Base-by-base conservation (phyloP, 2,329 filamentous ascomycete genomes). In the Arthrobotrys musiformis region DNA sequence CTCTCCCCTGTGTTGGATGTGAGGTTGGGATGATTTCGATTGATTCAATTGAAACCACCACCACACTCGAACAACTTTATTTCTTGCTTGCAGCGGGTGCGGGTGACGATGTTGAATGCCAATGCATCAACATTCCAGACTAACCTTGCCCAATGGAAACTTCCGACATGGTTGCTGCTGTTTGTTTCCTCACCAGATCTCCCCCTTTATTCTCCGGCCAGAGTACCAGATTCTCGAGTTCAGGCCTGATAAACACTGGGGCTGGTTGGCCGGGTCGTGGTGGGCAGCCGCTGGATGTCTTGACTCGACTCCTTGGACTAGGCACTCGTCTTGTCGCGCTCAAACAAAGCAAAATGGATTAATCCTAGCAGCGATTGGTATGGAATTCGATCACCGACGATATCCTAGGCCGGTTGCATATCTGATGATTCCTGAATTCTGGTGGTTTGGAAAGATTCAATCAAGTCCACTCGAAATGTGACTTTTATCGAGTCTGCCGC, bases 131-230 rank as follows among this genome's bases (percentile, higher is more conserved):
- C 73, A 77, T 77, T 77, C 73, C 73, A 67, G 50, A 77, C 73
- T 70, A 64, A 77, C 73, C 73, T 70, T 77, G 66, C 24, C 73
- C 73, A 52, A 77, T 77, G 60, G 73, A 48, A 77, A 77, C 66
- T 44, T 70, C 60, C 60, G 73, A 70, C 73, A 77, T 77, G 19
- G 48, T 54, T 33, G 28, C 42, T 33, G 28, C 42, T 68, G 22
- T 26, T 35, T 35, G 11, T 56, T 52, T 54, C 54, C 50, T 69
- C 62, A 66, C 62, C 54, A 40, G 54, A 52, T 42, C 22, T 24
- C 19, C 48, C 54, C 22, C 19, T 24, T 37, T 58, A 40, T 37
- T 26, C 26, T 19, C 40, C 22, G 58, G 15, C 40, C 17, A 33
- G 44, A 17, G 19, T 11, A 19, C 40, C 17, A 33, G 44, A 17